Evolutionary conservation across 371 early-diverging fungal species (phyloP), one percentile per base, ranked within the genome.

Genomic region (Rhizopus microsporus): DNA sequence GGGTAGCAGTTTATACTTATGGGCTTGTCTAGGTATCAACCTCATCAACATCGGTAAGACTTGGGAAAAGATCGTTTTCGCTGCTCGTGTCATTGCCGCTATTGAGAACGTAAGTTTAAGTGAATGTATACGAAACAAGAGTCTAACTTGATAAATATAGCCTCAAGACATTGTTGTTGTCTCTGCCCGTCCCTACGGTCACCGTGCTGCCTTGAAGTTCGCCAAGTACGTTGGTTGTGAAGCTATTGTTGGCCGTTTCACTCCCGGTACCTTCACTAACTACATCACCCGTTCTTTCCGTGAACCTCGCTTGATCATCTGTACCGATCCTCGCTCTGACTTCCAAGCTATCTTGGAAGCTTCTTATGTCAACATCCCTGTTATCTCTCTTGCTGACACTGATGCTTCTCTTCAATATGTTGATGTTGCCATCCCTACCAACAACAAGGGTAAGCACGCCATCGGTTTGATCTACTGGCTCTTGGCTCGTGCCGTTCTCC

Each of bases 261-360:
- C 99, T 78, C 99, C 99, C 65, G 99, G 99, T 86, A 97, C 95
- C 77, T 99, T 99, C 89, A 99, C 99, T 77, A 99, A 99, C 86
- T 96, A 98, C 87, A 96, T 94, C 83, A 98, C 99, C 69, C 96
- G 94, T 73, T 82, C 93, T 66, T 96, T 98, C 90, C 91, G 93
- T 83, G 99, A 99, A 85, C 99, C 99, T 70, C 92, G 99, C 65
- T 81, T 99, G 67, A 90, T 99, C 73, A 88, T 99, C 69, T 96
- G 96, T 68, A 93, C 98, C 63, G 99, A 99, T 85, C 96, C 99
- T 71, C 92, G 92, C 70, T 90, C 96, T 63, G 99, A 99, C 82
- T 92, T 95, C 86, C 99, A 99, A 88, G 92, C 99, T 71, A 89
- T 99, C 78, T 80, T 82, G 72, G 99, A 99, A 86, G 95, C 99